Evolutionary conservation across 495 filamentous ascomycete species (phyloP), one percentile per base, ranked within the genome.

Genomic region (Podospora tetraspora): DNA sequence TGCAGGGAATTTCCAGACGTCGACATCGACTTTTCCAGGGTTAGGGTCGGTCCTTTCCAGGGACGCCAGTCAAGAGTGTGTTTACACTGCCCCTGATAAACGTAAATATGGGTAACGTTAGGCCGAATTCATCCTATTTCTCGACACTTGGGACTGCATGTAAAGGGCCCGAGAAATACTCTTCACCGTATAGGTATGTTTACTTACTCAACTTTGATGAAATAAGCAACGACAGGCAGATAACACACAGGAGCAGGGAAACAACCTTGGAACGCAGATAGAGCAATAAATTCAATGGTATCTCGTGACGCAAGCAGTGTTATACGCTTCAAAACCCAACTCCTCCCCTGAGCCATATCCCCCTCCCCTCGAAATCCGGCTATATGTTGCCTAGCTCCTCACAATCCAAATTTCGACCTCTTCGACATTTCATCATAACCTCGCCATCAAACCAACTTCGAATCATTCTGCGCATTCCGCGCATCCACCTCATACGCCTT

Each of bases 381-480:
- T 63, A 61, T 63, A 52, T 62, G 57, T 64, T 62, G 25, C 27
- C 19, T 23, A 29, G 27, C 1, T 37, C 34, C 58, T n/a, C 67
- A 7, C 59, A 68, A 52, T 52, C 43, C 43, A 52, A 52, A 0
- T 12, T 52, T 43, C 34, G 19, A 56, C 25, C 23, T 67, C 21
- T 52, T 52, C 16, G 19, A 52, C 43, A 52, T 52, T 19, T 9
- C 32, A 34, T 52, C 43, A 52, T 52, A 52, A 52, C 43, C 43
- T 7, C 12, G 11, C 43, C 29, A 57, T 34, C 59, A 74, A 12
- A 71, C 74, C 29, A 68, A 21, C 61, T 71, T 76, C 0, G 37
- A 43, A 2, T 52, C 43, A 19, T 52, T 52, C 43, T 52, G 43
- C 19, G 43, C 43, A 9, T n/a, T 52, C 43, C 3, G 43, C 6